phyloP scores from a whole-genome alignment of 768 basidiomycete species.

The Boletus rubescentipes region DNA sequence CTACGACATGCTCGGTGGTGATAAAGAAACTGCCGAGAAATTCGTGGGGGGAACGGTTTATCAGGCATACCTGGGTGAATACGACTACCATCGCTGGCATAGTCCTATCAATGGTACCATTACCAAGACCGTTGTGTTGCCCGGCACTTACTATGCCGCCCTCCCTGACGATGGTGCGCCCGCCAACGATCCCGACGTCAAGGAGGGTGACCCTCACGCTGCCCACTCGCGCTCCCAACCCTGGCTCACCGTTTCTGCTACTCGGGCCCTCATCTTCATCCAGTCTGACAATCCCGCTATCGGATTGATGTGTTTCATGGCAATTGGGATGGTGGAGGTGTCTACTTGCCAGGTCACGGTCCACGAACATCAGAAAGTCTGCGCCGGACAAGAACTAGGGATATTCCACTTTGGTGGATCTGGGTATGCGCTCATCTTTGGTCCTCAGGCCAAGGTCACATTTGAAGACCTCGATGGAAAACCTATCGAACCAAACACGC shows the following conservation, averaged over 20 bases:
- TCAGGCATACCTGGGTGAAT: slow-evolving; percentile 55
- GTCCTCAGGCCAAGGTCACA: slow-evolving; percentile 1
- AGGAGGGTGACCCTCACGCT: slow-evolving; percentile 10
- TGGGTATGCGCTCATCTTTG: slow-evolving; percentile 43
- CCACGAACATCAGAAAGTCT: slow-evolving; percentile 26
- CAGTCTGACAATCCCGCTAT: slow-evolving; percentile 47
- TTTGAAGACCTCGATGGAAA: no score
- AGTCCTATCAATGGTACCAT: slow-evolving; percentile 40
- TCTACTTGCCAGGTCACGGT: slow-evolving; percentile 22
- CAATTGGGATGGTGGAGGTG: slow-evolving; percentile 56
- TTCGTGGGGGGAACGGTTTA: slow-evolving; percentile 53
- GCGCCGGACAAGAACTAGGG: background rate
- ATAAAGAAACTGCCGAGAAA: slow-evolving; percentile 24
- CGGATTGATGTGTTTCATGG: slow-evolving; percentile 54
- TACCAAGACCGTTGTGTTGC: slow-evolving; percentile 30
- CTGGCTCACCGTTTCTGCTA: slow-evolving; percentile 44
- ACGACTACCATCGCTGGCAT: slow-evolving; percentile 63
- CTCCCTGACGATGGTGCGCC: slow-evolving; percentile 9
- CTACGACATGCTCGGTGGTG: slow-evolving; percentile 45
- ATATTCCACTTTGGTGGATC: slow-evolving; percentile 68
- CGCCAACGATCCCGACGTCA: background rate
- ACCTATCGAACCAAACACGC: no score
- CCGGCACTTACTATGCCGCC: slow-evolving; percentile 9
- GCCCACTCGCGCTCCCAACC: slow-evolving; percentile 33
- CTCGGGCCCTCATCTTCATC: slow-evolving; percentile 55